phyloP scores from a whole-genome alignment of 805 yeast species.

The Zygoascus bituminiphila region DNA sequence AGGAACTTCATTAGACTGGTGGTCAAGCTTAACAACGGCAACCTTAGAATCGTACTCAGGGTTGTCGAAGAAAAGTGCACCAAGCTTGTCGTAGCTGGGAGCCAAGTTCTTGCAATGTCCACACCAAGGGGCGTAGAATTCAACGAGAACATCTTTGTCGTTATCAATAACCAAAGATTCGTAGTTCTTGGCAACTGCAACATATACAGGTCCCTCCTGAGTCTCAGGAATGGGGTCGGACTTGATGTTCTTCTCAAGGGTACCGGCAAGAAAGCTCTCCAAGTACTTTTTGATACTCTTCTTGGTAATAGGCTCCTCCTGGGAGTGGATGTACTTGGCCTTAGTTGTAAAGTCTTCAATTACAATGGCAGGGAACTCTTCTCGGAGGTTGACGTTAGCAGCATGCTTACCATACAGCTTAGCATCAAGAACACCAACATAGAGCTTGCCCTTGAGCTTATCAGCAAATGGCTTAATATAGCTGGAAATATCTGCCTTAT shows the following conservation, averaged over 20 bases:
- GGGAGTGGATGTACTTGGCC: slow-evolving; percentile 71
- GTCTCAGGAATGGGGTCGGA: slow-evolving; percentile 78
- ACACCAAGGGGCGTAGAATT: slow-evolving; percentile 98
- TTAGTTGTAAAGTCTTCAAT: slow-evolving; percentile 65
- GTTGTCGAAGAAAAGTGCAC: slow-evolving; percentile 52
- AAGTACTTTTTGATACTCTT: slow-evolving; percentile 55
- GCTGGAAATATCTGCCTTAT: slow-evolving; percentile 48
- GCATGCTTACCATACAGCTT: slow-evolving; percentile 77
- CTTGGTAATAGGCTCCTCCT: slow-evolving; percentile 43
- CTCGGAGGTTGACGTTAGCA: slow-evolving; percentile 70
- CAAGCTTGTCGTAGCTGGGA: slow-evolving; percentile 82
- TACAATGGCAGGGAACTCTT: slow-evolving; percentile 83
- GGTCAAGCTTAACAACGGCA: slow-evolving; percentile 78
- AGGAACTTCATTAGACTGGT: slow-evolving; percentile 80
- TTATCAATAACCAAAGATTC: slow-evolving; percentile 55
- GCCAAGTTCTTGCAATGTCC: slow-evolving; percentile 89
- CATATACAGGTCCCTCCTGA: slow-evolving; percentile 63
- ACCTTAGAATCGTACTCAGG: slow-evolving; percentile 45
- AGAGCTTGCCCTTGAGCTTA: slow-evolving; percentile 67
- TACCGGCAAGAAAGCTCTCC: slow-evolving; percentile 53
- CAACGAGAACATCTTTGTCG: slow-evolving; percentile 66
- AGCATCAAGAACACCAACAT: slow-evolving; percentile 87
- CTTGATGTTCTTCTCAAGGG: slow-evolving; percentile 64
- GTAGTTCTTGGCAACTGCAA: slow-evolving; percentile 78
- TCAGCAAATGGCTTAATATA: slow-evolving; percentile 58